Evolutionary conservation across 495 filamentous ascomycete genomes (phyloP).

Genomic region (Gamarada debralockiae): DNA sequence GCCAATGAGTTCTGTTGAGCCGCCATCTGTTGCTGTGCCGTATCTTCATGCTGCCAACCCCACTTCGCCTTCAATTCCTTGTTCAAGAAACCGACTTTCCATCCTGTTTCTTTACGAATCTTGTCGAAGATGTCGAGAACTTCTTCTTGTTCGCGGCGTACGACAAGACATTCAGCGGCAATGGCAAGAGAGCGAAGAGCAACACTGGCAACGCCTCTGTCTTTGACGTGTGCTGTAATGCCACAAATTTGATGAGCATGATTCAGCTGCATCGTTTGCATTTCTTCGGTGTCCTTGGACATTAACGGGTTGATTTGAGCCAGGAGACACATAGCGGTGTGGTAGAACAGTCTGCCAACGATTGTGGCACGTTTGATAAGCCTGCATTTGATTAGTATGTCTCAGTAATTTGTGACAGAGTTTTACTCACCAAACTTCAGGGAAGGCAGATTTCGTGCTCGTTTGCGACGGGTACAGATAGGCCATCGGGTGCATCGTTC

Average conservation of each 20-base stretch:
- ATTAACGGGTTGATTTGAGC: slow-evolving; percentile 70
- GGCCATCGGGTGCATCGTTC: slow-evolving; percentile 84
- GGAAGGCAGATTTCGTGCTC: slow-evolving; percentile 69
- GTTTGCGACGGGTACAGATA: slow-evolving; percentile 68
- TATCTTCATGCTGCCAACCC: slow-evolving; percentile 61
- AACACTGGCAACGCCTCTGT: slow-evolving; percentile 72
- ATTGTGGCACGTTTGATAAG: slow-evolving; percentile 77
- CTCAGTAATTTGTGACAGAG: neutral
- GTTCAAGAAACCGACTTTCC: slow-evolving; percentile 65
- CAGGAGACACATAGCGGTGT: slow-evolving; percentile 78
- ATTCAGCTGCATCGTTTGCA: slow-evolving; percentile 60
- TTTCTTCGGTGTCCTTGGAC: slow-evolving; percentile 53
- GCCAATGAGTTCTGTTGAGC: slow-evolving; percentile 19
- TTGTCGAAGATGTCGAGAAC: slow-evolving; percentile 71
- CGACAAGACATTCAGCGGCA: slow-evolving; percentile 69
- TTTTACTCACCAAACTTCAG: slow-evolving; percentile 72
- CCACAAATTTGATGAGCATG: slow-evolving; percentile 84
- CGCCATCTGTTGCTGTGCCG: slow-evolving; percentile 21
- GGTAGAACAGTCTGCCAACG: slow-evolving; percentile 86
- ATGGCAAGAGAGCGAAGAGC: slow-evolving; percentile 75
- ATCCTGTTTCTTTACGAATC: slow-evolving; percentile 74
- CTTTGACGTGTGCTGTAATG: slow-evolving; percentile 79
- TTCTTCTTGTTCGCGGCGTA: slow-evolving; percentile 74
- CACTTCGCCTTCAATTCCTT: slow-evolving; percentile 69
- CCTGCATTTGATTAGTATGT: slow-evolving; percentile 41